Base-by-base conservation (phyloP, 805 yeast genomes). In the Geotrichum ghanense region DNA sequence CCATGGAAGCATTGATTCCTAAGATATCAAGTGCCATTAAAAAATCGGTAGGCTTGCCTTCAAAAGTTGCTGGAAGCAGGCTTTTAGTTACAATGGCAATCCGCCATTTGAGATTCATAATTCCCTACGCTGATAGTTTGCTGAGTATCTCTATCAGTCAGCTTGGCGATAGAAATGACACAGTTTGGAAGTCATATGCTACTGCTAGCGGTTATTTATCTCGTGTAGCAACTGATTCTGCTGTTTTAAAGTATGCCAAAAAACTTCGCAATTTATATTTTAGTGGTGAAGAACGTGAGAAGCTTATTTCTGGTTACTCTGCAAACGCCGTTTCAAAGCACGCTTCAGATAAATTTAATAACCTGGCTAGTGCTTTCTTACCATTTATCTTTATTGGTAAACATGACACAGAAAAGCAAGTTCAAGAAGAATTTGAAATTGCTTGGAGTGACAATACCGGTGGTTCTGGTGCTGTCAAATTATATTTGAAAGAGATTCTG, bases 401-500 rank as follows among this genome's bases (percentile, higher is more conserved):
- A 51, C 79, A 82, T 56, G 95, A 86, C 57, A 57, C 71, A 1
- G 72, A 67, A 14, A 62, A 67, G 17, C 66, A 65, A 1, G 77
- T 78, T 1, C 56, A 69, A 1, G 62, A 62, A 2, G 58, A 65
- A 2, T 89, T 82, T 57, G 77, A 72, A 9, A 69, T 69, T 25
- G 82, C 76, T 41, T 90, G 97, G 96, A 68, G 73, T 7, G 95
- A 85, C 54, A 76, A 90, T 2, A 73, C 83, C 10, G 89, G 95
- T 1, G 85, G 87, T 5, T 63, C 70, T 19, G 82, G 78, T 31
- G 79, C 94, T 0, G 69, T 87, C 14, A 76, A 74, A 53, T 65
- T 87, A 1, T 87, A 87, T 54, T 63, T 83, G 34, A 60, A 65
- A 10, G 97, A 90, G 53, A 85, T 92, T 37, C 61, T 80, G 20